Base-by-base conservation (phyloP, 768 basidiomycete species). In the Tubosaeta sp. region DNA sequence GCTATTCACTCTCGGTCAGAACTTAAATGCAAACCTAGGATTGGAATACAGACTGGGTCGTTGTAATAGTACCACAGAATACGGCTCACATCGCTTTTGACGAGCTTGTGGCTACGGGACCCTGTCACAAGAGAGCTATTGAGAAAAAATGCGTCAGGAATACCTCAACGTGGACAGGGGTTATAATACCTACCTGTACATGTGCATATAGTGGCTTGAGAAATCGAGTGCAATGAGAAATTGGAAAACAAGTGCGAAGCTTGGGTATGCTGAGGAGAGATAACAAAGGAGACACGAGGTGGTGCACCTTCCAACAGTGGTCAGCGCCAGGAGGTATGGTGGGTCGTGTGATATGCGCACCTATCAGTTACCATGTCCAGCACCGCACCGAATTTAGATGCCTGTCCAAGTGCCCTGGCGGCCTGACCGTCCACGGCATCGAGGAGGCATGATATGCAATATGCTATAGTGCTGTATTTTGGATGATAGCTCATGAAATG, bases 291-390 rank as follows among this genome's bases (percentile, higher is more conserved):
- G 77, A 67, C 95, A 93, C 3, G 94, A 88, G 2, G 97, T 98
- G 32, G 97, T 95, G 75, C 97, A 97, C 64, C 95, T 97, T 41
- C 38, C n/a, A n/a, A 22, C 14, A 35, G 2, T 14, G 29, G 42
- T 57, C 6, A 51, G 39, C 35, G 10, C 19, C 17, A 11, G 6
- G 9, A 13, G 35, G 16, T 16, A n/a, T 31, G 31, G 27, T 35
- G 16, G 38, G 12, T 5, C 12, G 33, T 26, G 9, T n/a, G 11
- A 26, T 22, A 67, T 85, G 58, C 58, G 9, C 6, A 95, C 94
- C 95, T 76, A 70, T 99, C 97, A 6, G 97, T 98, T 38, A 99
- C 95, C 97, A 99, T 99, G 71, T 99, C 97, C 62, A 99, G 73
- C 41, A 98, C 95, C 4, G 93, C 94, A 22, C 97, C 97, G 71